Conservation (phyloP, 169 alveolate genomes). For the Neospora caninum region DNA sequence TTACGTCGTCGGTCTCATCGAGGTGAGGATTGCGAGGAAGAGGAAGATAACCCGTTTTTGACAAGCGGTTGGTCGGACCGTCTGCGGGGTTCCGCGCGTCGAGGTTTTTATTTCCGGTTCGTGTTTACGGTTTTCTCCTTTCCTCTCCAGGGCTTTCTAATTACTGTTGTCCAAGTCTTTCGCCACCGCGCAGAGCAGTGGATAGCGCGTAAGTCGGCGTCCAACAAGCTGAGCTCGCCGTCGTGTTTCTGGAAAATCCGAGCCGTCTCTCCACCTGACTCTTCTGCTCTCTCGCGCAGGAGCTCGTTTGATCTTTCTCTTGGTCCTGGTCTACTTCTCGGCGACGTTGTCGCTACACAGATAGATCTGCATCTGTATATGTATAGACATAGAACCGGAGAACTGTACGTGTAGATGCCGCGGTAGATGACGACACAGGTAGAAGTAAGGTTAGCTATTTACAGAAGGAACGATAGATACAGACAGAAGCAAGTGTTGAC, state of each 20-base stretch:
- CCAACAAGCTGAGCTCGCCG: neutral
- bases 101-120: neutral
- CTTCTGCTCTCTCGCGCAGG: too few relatives aligned
- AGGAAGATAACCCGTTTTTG: neutral
- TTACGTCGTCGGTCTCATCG: neutral
- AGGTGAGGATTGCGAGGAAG: neutral
- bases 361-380: too few relatives aligned
- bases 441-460: too few relatives aligned
- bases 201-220: constrained; percentile 12
- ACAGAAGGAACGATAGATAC: too few relatives aligned
- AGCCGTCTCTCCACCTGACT: too few relatives aligned
- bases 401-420: too few relatives aligned
- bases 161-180: neutral
- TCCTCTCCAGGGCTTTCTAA: neutral
- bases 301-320: too few relatives aligned
- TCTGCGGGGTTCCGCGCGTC: neutral
- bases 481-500: too few relatives aligned
- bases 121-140: neutral
- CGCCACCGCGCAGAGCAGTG: neutral
- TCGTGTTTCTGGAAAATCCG: neutral
- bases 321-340: too few relatives aligned
- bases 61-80: neutral
- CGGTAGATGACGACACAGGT: too few relatives aligned
- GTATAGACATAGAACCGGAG: too few relatives aligned
- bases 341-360: too few relatives aligned